Conservation (phyloP, 768 basidiomycete genomes). For the Auriscalpium vulgare region DNA sequence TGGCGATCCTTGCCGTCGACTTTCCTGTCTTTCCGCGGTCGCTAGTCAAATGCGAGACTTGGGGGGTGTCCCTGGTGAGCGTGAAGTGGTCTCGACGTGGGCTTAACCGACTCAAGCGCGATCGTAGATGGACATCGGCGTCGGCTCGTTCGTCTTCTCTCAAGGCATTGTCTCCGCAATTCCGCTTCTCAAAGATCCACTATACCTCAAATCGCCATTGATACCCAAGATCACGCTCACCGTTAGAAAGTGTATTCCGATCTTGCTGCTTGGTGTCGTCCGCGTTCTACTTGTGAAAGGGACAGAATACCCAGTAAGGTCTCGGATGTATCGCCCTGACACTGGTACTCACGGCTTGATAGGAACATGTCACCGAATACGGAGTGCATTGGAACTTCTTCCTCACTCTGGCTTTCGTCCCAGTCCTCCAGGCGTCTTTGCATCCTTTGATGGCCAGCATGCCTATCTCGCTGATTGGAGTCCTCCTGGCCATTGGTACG, state of each 20-base stretch:
- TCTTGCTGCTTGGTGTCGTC: conserved; percentile 66
- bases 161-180: conserved; percentile 89
- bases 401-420: conserved; percentile 80
- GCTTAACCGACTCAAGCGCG: neutral
- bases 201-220: conserved; percentile 40
- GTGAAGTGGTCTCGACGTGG: conserved; percentile 1
- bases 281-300: conserved; percentile 86
- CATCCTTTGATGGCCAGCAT: conserved; percentile 55
- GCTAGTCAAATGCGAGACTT: conserved; percentile 90
- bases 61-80: conserved; percentile 85
- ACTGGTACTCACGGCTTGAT: neutral
- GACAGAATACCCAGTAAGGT: conserved; percentile 81
- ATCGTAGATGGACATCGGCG: conserved; percentile 91
- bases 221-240: conserved; percentile 42
- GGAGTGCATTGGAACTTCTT: conserved; percentile 99
- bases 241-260: conserved; percentile 52
- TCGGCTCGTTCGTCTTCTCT: conserved; percentile 96
- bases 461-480: conserved; percentile 55
- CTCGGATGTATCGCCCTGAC: neutral
- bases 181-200: conserved; percentile 60
- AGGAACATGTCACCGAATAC: conserved; percentile 96
- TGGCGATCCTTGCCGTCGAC: conserved; percentile 93
- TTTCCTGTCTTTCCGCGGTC: conserved; percentile 86
- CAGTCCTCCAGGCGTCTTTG: conserved; percentile 59
- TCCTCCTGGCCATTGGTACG: conserved; percentile 53